These are phyloP conservation scores for Lunasporangiospora selenospora DNA, from an alignment of 192 early-diverging fungal genomes.

Conservation along the genomic window DNA sequence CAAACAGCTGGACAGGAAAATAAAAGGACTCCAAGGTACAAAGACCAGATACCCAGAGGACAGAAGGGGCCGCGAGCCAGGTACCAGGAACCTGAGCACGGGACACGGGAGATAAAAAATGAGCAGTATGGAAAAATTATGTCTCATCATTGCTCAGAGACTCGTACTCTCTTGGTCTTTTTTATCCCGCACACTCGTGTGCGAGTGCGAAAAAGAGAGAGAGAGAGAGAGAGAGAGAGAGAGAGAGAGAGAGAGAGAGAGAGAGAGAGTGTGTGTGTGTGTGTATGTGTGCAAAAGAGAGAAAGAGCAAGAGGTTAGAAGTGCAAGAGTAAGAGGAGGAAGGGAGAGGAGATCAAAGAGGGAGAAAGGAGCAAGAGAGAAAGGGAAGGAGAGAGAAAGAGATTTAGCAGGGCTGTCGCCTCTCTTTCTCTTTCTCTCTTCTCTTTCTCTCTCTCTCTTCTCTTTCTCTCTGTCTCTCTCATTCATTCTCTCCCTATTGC, in stretches of 20 bases:
- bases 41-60: no score
- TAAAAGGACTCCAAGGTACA: no score
- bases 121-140: no score
- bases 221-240: not conserved
- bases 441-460: not conserved
- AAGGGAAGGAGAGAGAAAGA: not conserved
- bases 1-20: no score
- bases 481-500: no score
- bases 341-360: not conserved
- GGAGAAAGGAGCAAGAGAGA: not conserved
- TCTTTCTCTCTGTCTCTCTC: no score
- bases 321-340: not conserved
- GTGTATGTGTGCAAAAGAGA: not conserved
- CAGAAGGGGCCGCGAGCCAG: no score
- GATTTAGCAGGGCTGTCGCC: not conserved
- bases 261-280: not conserved
- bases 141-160: no score
- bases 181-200: no score
- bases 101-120: no score
- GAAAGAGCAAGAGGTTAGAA: not conserved
- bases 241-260: not conserved
- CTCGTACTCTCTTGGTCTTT: no score
- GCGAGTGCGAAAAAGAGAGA: not conserved
- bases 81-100: no score
- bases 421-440: not conserved